Evolutionary conservation across 106 monocot genomes (phyloP), one percentile per base, ranked within the genome.

Genomic region (Dioscorea alata): DNA sequence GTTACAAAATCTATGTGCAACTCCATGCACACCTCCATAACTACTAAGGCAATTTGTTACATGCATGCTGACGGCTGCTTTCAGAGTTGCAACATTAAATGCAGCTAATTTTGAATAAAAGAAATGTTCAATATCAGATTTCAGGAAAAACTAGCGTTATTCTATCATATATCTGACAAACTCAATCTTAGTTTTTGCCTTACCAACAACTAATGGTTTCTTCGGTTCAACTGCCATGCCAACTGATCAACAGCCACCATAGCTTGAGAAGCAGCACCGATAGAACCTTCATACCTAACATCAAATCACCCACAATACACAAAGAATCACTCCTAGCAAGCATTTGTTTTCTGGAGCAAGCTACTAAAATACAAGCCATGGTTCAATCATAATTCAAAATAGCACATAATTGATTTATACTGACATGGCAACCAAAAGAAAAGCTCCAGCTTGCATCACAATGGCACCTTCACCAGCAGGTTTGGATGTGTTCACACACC

Each of bases 381-480:
- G 13, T 19, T 54, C 15, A 54, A 19, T 54, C 5, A 18, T 2
- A 13, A 19, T 54, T 19, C 5, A 54, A 54, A 16, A 54, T 4
- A 13, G 17, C 4, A 12, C 51, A 54, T 19, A 19, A 12, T 54
- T 18, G 49, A 20, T n/a, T 17, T 62, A 23, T 67, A 15, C 89
- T 89, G 76, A 97, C 97, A 89, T 78, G 63, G 85, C 86, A 74
- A 92, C 82, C 76, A 99, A 61, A 70, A 92, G 87, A 79, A 80
- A 87, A 23, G 81, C 60, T 31, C 67, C 79, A 65, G 76, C 79
- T 59, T 90, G 92, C 89, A 90, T 90, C 24, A 93, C 77, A 67
- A 99, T 83, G 35, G 77, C 85, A 61, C 97, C 97, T 83, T 99
- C 97, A 63, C 97, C 97, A 19, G 81, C 86, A 60, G 92, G 74